phyloP scores from a whole-genome alignment of 352 stramenopile genomes.

The Phytophthora quininea region DNA sequence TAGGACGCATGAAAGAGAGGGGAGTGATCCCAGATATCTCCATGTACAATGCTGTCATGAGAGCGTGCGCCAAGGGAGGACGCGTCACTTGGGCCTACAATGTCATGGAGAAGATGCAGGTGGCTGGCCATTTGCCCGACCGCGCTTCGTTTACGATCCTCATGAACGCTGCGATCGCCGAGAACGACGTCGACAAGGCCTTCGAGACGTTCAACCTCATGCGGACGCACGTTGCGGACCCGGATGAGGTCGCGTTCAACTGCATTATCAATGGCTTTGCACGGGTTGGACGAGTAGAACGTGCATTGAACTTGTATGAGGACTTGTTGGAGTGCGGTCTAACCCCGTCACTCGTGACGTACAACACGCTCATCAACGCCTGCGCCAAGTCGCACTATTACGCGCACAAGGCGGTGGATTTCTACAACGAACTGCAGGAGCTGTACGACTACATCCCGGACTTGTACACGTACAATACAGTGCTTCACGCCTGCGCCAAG shows the following conservation, averaged over 20 bases:
- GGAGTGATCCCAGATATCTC: slow-evolving; percentile 60
- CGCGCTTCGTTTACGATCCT: slow-evolving; percentile 79
- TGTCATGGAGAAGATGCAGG: slow-evolving; percentile 87
- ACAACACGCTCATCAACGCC: slow-evolving; percentile 81
- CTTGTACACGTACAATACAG: slow-evolving; percentile 79
- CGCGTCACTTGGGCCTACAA: slow-evolving; percentile 82
- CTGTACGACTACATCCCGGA: slow-evolving; percentile 85
- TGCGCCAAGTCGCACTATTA: slow-evolving; percentile 88
- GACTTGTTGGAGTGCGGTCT: slow-evolving; percentile 75
- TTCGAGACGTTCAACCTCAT: slow-evolving; percentile 89
- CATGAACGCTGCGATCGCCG: slow-evolving; percentile 77
- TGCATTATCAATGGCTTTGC: slow-evolving; percentile 79
- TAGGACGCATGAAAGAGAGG: slow-evolving; percentile 83
- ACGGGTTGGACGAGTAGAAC: slow-evolving; percentile 75
- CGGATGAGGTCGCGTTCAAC: slow-evolving; percentile 73
- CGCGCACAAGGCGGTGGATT: slow-evolving; percentile 83
- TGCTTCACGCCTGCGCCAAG: slow-evolving; percentile 80
- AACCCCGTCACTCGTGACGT: slow-evolving; percentile 75
- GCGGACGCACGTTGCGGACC: slow-evolving; percentile 73
- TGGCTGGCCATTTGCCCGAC: slow-evolving; percentile 67
- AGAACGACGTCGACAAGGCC: slow-evolving; percentile 77
- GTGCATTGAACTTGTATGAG: slow-evolving; percentile 75
- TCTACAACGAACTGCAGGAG: slow-evolving; percentile 89
- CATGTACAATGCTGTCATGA: slow-evolving; percentile 86
- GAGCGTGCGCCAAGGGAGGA: slow-evolving; percentile 71